Conservation (phyloP, 495 filamentous ascomycete genomes). For the Niebla homalea region DNA sequence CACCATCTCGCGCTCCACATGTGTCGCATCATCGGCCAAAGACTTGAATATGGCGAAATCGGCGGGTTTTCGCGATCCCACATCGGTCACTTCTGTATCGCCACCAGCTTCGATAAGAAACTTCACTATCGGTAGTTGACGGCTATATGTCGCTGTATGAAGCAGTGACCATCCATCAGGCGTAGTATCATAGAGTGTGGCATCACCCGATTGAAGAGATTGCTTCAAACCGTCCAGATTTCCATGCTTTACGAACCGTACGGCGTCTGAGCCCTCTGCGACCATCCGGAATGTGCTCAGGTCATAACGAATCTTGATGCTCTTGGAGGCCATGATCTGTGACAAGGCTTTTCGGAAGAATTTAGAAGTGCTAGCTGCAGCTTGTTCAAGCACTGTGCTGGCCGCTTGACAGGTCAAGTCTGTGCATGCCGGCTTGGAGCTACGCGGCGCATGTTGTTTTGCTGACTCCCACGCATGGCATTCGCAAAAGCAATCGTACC, state of each 20-base stretch:
- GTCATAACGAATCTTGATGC: constrained; percentile 9
- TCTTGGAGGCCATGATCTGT: constrained; percentile 5
- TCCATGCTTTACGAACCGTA: constrained; percentile 8
- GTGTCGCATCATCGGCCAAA: background rate
- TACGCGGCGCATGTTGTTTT: background rate
- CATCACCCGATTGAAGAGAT: constrained; percentile 3
- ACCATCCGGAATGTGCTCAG: constrained; percentile 9
- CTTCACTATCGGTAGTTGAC: constrained; percentile 7
- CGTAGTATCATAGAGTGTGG: constrained; percentile 8
- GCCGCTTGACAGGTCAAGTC: constrained; percentile 1
- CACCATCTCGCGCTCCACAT: constrained; percentile 5
- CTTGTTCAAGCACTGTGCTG: background rate
- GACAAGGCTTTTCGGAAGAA: constrained; percentile 8
- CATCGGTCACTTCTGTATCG: constrained; percentile 5
- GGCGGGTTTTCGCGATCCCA: constrained; percentile 8
- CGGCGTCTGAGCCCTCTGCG: constrained; percentile 4
- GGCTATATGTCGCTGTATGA: constrained; percentile 7
- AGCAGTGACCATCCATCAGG: constrained; percentile 13
- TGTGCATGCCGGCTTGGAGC: background rate
- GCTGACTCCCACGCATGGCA: background rate
- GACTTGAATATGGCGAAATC: constrained; percentile 8
- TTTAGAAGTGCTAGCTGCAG: background rate
- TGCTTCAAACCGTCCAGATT: constrained; percentile 6
- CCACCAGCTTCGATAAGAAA: constrained; percentile 4
- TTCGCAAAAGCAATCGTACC: constrained; percentile 7